Evolutionary conservation across 768 basidiomycete genomes (phyloP).

Genomic region (Boletus rubropictus): DNA sequence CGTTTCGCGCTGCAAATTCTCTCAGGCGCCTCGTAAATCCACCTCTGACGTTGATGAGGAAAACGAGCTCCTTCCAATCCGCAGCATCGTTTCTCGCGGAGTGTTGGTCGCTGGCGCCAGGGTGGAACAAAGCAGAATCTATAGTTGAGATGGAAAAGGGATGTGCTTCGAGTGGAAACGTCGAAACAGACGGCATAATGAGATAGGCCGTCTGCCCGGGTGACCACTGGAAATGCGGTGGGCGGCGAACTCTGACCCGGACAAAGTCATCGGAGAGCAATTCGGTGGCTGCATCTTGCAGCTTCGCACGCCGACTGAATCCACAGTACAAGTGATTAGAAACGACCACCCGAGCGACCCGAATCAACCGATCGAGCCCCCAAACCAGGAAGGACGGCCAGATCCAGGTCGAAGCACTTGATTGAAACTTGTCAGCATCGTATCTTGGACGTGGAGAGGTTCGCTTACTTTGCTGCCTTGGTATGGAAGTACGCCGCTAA

Average conservation of each 20-base stretch:
- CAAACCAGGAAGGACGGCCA: constrained; percentile 30
- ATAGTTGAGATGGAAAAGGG: constrained; percentile 62
- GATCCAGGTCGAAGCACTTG: constrained; percentile 24
- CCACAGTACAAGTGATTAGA: constrained; percentile 40
- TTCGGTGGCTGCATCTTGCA: constrained; percentile 37
- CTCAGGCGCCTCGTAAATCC: constrained; percentile 55
- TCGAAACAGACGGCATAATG: constrained; percentile 42
- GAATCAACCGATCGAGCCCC: constrained; percentile 46
- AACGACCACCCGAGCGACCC: constrained; percentile 39
- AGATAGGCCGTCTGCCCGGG: constrained; percentile 54
- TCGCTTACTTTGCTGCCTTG: constrained; percentile 10
- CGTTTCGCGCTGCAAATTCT: constrained; percentile 27
- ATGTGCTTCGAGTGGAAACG: constrained; percentile 46
- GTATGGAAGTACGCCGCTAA: constrained; percentile 41
- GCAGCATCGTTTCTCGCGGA: background rate
- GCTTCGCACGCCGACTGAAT: constrained; percentile 17
- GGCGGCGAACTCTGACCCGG: constrained; percentile 41
- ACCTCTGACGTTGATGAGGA: constrained; percentile 51
- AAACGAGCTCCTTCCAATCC: constrained; percentile 41
- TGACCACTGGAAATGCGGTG: constrained; percentile 44
- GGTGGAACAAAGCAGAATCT: too few species aligned
- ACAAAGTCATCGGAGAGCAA: constrained; percentile 42
- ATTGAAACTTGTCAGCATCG: background rate
- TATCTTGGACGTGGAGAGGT: background rate
- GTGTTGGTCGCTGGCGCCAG: background rate